Conservation (phyloP, 2,329 filamentous ascomycete species). For the Botrytis fabae region DNA sequence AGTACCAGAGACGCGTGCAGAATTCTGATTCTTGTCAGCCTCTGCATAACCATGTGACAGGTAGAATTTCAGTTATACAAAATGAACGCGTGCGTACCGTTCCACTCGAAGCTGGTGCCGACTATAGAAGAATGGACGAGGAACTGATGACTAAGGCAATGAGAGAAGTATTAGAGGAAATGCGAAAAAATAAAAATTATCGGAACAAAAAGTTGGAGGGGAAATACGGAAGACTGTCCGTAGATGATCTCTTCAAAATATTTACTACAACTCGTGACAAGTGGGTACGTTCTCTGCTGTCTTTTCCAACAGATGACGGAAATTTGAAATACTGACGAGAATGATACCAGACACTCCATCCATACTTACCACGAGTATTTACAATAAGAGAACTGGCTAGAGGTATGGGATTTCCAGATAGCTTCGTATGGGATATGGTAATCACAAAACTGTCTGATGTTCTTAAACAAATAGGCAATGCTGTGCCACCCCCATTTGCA, state of each 20-base stretch:
- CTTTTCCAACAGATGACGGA: background rate
- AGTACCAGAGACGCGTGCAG: constrained; percentile 25
- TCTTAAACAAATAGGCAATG: constrained; percentile 16
- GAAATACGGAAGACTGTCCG: background rate
- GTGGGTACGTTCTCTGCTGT: background rate
- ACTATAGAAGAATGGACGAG: constrained; percentile 12
- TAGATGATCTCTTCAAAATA: background rate
- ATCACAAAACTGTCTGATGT: constrained; percentile 11
- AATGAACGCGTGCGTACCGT: constrained; percentile 24
- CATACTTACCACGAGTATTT: constrained; percentile 24
- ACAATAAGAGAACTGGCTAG: constrained; percentile 28
- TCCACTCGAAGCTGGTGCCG: constrained; percentile 19
- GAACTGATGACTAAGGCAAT: background rate
- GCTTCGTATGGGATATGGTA: constrained; percentile 25
- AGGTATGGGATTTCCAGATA: constrained; percentile 28
- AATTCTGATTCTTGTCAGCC: background rate
- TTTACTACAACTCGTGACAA: no score
- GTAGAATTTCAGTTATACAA: no score
- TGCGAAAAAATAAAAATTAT: background rate
- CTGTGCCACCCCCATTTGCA: constrained; percentile 14
- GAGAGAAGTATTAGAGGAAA: no score
- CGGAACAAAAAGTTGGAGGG: background rate
- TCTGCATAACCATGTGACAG: constrained; percentile 26
- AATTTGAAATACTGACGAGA: background rate
- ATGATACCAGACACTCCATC: constrained; percentile 26